Evolutionary conservation across 768 basidiomycete species (phyloP), one percentile per base, ranked within the genome.

Genomic region (Rhizopogon sp.): DNA sequence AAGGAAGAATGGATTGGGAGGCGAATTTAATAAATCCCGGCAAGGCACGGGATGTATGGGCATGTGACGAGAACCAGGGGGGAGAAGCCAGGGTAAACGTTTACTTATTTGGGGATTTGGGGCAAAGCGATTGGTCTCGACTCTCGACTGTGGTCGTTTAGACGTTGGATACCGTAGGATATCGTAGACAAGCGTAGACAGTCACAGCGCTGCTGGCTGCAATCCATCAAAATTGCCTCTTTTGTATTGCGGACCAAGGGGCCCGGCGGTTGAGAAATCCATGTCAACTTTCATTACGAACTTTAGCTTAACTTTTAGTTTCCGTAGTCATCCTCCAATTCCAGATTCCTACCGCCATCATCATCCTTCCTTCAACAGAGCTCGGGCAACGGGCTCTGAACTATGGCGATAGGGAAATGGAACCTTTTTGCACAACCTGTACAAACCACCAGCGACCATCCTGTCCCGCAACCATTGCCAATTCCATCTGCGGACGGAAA

Each of bases 401-500:
- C 5, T 31, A 70, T 72, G 70, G 64, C 70, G 58, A 72, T 75
- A 68, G 74, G 69, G 62, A 74, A 67, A 60, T 72, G 70, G 70
- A 69, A 66, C 3, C 56, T 69, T 28, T 78, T 78, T 57, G 54
- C 69, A 9, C 69, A 69, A 29, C 61, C 64, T 1, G 53, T 54
- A 37, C 20, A 66, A 57, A 22, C 54, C 56, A 17, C 52, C 31
- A 33, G 50, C 61, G 74, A 74, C 54, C 31, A 59, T 3, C 52
- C 63, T 3, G 52, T 64, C 46, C 64, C 71, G 6, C 56, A 63
- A 43, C 66, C 74, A 52, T 60, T 70, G 39, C 72, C 75, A 39
- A 63, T 74, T 57, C 74, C 77, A 46, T 75, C 82, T 14, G 83
- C 90, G 55, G 88, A 90, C 71, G 82, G 80, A 56, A 93, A 93